Conservation (phyloP, 352 stramenopile species). For the Pythium utonaiense region DNA sequence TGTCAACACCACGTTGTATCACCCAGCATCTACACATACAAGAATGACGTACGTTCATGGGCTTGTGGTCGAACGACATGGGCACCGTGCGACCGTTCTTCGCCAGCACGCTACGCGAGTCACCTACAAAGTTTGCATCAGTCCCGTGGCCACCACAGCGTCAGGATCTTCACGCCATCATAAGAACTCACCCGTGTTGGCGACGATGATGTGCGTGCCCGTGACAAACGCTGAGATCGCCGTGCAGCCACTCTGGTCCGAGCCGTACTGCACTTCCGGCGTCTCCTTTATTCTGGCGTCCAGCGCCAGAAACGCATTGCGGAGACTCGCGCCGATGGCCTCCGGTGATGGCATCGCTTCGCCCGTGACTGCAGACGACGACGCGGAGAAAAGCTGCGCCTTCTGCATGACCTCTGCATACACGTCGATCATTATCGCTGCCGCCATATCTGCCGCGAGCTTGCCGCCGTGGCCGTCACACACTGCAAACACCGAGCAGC, state of each 20-base stretch:
- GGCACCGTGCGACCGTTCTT: slow-evolving; percentile 50
- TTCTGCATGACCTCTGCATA: slow-evolving; percentile 37
- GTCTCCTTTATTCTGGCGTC: slow-evolving; percentile 57
- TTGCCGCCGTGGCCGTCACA: slow-evolving; percentile 78
- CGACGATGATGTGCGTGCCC: slow-evolving; percentile 67
- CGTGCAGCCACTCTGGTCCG: slow-evolving; percentile 75
- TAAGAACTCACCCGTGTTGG: slow-evolving; percentile 50
- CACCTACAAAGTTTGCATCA: slow-evolving; percentile 26
- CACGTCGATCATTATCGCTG: slow-evolving; percentile 35
- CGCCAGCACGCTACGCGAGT: slow-evolving; percentile 73
- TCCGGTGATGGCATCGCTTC: slow-evolving; percentile 33
- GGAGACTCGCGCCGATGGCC: slow-evolving; percentile 56
- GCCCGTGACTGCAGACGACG: slow-evolving; percentile 19
- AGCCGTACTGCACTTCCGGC: slow-evolving; percentile 43
- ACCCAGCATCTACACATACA: neutral
- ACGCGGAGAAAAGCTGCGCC: slow-evolving; percentile 21
- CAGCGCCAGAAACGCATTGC: slow-evolving; percentile 59
- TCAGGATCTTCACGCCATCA: neutral
- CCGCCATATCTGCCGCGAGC: slow-evolving; percentile 48
- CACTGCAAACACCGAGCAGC: slow-evolving; percentile 70
- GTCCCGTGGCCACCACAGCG: neutral
- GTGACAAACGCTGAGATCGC: slow-evolving; percentile 73
- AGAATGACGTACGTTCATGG: slow-evolving; percentile 61
- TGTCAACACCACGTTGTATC: neutral
- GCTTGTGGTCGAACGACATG: slow-evolving; percentile 92